Evolutionary conservation across 352 stramenopile species (phyloP).

Genomic region (Achlya hypogyna): DNA sequence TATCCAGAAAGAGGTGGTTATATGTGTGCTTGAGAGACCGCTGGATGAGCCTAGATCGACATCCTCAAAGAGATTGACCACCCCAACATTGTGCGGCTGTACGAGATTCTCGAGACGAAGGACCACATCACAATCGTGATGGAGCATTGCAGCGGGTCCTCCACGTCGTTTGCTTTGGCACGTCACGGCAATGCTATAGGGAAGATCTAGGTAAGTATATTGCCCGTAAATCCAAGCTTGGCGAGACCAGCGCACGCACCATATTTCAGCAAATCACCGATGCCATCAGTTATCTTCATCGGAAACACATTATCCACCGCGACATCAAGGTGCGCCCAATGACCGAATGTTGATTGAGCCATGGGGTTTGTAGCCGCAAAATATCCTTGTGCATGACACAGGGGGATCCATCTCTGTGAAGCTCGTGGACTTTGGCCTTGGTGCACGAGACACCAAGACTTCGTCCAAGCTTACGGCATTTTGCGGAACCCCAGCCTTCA

Average conservation of each 20-base stretch:
- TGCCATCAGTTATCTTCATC: slow-evolving; percentile 17
- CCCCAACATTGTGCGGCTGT: slow-evolving; percentile 94
- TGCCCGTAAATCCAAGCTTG: not conserved
- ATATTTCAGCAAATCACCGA: slow-evolving; percentile 16
- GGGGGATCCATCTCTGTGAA: not conserved
- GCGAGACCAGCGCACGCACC: not conserved
- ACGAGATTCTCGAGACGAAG: slow-evolving; percentile 93
- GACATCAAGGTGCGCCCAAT: slow-evolving; percentile 17
- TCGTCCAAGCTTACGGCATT: slow-evolving; percentile 8
- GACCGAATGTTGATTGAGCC: not conserved
- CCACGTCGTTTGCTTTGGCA: not conserved
- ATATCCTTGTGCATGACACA: slow-evolving; percentile 11
- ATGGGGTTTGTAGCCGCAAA: slow-evolving; percentile 1
- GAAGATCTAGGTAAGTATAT: slow-evolving; percentile 18
- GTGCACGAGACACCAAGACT: not conserved
- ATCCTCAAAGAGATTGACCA: slow-evolving; percentile 94
- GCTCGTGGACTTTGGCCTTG: slow-evolving; percentile 16
- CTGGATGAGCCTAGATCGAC: slow-evolving; percentile 69
- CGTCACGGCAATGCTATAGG: not conserved
- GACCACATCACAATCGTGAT: slow-evolving; percentile 95
- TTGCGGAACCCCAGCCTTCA: slow-evolving; percentile 18
- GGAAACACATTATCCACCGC: slow-evolving; percentile 15
- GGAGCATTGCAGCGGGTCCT: slow-evolving; percentile 84
- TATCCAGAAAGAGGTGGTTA: slow-evolving; percentile 15
- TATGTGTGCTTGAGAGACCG: not conserved